Evolutionary conservation across 176 grass and related monocot species (phyloP).

Genomic region (Pharus latifolius): DNA sequence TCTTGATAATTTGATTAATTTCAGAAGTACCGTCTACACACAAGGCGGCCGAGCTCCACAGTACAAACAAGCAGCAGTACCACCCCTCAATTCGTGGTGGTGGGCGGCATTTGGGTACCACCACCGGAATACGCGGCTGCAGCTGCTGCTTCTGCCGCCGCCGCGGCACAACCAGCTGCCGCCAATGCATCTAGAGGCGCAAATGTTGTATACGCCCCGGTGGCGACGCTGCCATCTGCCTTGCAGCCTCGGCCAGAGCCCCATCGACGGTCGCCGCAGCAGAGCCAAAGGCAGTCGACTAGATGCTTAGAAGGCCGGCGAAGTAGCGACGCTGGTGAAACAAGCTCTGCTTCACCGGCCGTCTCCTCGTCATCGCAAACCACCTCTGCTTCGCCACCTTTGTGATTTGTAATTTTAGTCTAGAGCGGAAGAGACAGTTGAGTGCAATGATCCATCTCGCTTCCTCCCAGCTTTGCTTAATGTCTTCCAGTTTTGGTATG

Average conservation of each 20-base stretch:
- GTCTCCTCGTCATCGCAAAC: constrained; percentile 47
- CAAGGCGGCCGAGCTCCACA: constrained; percentile 33
- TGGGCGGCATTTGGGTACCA: constrained; percentile 46
- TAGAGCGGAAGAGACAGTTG: not conserved
- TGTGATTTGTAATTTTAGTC: not conserved
- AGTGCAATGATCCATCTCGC: not conserved
- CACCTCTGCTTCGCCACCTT: constrained; percentile 8
- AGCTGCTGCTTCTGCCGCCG: not conserved
- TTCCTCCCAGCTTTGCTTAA: not conserved
- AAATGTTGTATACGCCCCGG: constrained; percentile 22
- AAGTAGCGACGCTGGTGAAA: not conserved
- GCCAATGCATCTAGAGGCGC: not conserved
- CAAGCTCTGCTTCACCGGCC: constrained; percentile 18
- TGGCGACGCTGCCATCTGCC: constrained; percentile 11
- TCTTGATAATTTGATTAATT: too few species aligned
- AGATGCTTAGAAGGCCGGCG: not conserved
- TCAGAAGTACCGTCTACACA: constrained; percentile 65
- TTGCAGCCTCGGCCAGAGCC: not conserved
- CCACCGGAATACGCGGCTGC: constrained; percentile 22
- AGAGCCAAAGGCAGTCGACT: not conserved
- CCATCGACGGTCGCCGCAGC: not conserved
- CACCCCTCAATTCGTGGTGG: constrained; percentile 42
- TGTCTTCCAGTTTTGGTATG: not conserved
- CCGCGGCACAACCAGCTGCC: not conserved
- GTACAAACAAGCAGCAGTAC: constrained; percentile 2